Base-by-base conservation (phyloP, 1,284 basidiomycete genomes). In the Marasmius tenuissimus region DNA sequence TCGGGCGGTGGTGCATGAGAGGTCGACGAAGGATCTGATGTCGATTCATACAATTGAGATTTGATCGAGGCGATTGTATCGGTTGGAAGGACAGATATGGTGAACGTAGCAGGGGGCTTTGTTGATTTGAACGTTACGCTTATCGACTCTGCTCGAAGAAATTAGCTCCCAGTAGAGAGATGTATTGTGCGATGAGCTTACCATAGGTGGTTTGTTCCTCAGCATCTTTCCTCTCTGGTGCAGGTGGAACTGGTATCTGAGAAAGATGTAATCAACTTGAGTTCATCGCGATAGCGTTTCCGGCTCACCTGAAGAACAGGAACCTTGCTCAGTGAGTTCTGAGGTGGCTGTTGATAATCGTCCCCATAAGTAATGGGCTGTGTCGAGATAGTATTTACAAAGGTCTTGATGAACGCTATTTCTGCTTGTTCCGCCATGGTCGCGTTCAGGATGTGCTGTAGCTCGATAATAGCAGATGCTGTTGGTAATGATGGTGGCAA, bases 51-150 rank as follows among this genome's bases (percentile, higher is more conserved):
- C 9, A 94, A 85, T 63, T 85, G 84, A 1, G 80, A 69, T 75
- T 97, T 98, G 72, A 97, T 86, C 59, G 86, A 75, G 40, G 84
- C 77, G 74, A 98, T 87, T 49, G 92, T 85, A 72, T 96, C 93
- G 37, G 92, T 89, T 53, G 87, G 84, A 47, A 86, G 84, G 39
- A 92, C 57, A 38, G 85, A 73, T 63, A 97, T 79, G 33, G 85
- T 81, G 76, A 92, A 90, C 0, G 88, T 78, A 52, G 89, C 81
- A n/a, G 92, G 77, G 0, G 96, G 96, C 72, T 97, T 97, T 70
- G 89, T 80, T 47, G 92, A 96, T 77, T 97, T 97, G 83, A 98
- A 86, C 51, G 86, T 90, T 65, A 97, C 74, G 50, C 78, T 80
- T 68, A 95, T 77, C n/a, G 84, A 75, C 61, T 81, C 85, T 85